Evolutionary conservation across 768 basidiomycete species (phyloP), one percentile per base, ranked within the genome.

Genomic region (Tulasnella sp.): DNA sequence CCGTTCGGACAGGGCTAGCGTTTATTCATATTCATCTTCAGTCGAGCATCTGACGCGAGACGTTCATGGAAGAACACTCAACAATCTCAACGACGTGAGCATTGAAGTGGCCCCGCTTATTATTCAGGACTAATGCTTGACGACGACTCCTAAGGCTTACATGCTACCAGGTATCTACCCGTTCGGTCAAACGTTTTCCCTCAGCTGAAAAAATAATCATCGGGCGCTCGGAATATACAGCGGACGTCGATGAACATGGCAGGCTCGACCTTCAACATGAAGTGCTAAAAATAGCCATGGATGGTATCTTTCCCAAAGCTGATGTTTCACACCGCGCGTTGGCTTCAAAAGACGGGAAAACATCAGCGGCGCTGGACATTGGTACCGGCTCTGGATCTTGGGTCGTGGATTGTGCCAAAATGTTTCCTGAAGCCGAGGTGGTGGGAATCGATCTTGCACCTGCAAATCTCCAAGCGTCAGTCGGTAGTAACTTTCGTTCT

Each of bases 11-110:
- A 9, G 48, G 20, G 48, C 77, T 32, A 79, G 78, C 46, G 26
- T 78, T 39, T 79, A 70, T 44, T 79, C 79, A 15, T 79, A 78
- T 48, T 37, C 18, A n/a, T 79, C 79, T 3, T 79, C 48, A 16
- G 23, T 37, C 1, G 40, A 79, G 15, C n/a, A 20, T 3, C 18
- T 79, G 16, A 78, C 78, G 18, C 5, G 79, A 74, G 79, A 79
- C 26, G 35, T 55, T 9, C 40, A 78, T 26, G 79, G 79, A 15
- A 32, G 79, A 11, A 51, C 35, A 7, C 42, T 79, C 57, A 79
- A 79, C 32, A 71, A 35, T 20, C 29, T 57, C 26, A 79, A 51
- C 67, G 79, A 79, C 32, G 67, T 79, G n/a, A 46, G 74, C 23
- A 32, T 2, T 11, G 2, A 51, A 44, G 15, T 13, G 42, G 48